These are phyloP conservation scores for Phanerodontia chrysosporium DNA, from an alignment of 768 basidiomycete species.

Conservation along the genomic window DNA sequence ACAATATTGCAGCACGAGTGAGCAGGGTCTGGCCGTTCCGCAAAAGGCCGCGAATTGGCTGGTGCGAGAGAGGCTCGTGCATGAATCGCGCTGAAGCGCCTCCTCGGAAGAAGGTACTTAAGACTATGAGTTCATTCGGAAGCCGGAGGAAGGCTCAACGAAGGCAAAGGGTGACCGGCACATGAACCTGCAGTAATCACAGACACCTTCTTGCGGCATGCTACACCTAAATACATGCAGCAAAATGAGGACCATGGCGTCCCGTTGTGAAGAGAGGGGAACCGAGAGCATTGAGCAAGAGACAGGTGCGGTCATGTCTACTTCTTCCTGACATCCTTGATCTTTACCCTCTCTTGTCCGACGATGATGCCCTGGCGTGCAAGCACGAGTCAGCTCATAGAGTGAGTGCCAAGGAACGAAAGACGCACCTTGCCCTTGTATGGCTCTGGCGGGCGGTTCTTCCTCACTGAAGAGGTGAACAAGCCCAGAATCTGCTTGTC, in stretches of 20 bases:
- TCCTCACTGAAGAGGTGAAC: conserved; percentile 83
- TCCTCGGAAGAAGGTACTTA: too few species aligned
- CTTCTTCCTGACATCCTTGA: conserved; percentile 95
- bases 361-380: conserved; percentile 80
- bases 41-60: not conserved
- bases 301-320: conserved; percentile 50
- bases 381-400: conserved; percentile 7
- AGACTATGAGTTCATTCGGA: too few species aligned
- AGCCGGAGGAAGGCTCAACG: too few species aligned
- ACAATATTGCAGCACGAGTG: not conserved
- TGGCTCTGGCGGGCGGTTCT: conserved; percentile 87
- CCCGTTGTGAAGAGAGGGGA: too few species aligned
- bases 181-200: too few species aligned
- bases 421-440: conserved; percentile 92
- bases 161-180: too few species aligned
- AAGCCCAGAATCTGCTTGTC: conserved; percentile 87
- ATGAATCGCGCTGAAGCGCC: too few species aligned
- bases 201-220: too few species aligned
- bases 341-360: conserved; percentile 86
- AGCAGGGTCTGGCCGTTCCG: not conserved
- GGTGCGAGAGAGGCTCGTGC: too few species aligned
- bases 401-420: not conserved
- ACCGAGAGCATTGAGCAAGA: too few species aligned
- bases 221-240: too few species aligned
- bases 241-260: too few species aligned